phyloP scores from a whole-genome alignment of 1,284 basidiomycete genomes.

The Boletus sp. region DNA sequence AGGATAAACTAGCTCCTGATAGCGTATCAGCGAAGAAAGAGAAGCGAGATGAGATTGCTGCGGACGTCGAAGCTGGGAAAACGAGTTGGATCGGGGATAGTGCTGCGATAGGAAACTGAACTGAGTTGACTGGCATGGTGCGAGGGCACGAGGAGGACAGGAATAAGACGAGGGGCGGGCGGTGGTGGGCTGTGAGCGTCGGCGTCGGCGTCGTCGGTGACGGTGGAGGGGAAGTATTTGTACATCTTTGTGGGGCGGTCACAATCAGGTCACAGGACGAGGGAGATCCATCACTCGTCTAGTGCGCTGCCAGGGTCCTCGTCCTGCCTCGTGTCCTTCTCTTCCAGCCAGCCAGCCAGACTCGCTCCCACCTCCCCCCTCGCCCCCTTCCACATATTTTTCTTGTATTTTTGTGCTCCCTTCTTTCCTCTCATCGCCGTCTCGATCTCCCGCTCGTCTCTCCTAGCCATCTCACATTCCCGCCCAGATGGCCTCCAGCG shows the following conservation, averaged over 20 bases:
- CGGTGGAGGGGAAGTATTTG: conserved; percentile 31
- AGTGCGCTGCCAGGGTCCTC: conserved; percentile 34
- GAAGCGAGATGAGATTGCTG: not conserved
- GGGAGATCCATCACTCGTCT: conserved; percentile 27
- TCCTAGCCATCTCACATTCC: conserved; percentile 4
- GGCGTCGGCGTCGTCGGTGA: conserved; percentile 9
- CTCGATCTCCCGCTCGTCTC: conserved; percentile 22
- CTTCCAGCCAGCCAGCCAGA: conserved; percentile 8
- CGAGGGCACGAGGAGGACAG: conserved; percentile 1
- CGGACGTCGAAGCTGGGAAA: conserved; percentile 17
- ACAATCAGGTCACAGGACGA: conserved; percentile 39
- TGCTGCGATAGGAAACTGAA: conserved; percentile 16
- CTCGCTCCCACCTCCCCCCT: not conserved
- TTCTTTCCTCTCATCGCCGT: conserved; percentile 17
- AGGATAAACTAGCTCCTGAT: not conserved
- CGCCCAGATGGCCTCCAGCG: conserved; percentile 68
- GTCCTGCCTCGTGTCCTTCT: conserved; percentile 29
- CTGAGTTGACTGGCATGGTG: too few relatives aligned
- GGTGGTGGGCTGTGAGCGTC: not conserved
- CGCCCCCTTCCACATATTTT: not conserved
- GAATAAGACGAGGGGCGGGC: too few relatives aligned
- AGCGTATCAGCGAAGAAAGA: not conserved
- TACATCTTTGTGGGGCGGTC: conserved; percentile 39
- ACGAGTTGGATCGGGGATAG: conserved; percentile 17
- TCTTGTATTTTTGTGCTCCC: not conserved